These are phyloP conservation scores for Fistulifera pelliculosa DNA, from an alignment of 108 stramenopile species.

Conservation along the genomic window DNA sequence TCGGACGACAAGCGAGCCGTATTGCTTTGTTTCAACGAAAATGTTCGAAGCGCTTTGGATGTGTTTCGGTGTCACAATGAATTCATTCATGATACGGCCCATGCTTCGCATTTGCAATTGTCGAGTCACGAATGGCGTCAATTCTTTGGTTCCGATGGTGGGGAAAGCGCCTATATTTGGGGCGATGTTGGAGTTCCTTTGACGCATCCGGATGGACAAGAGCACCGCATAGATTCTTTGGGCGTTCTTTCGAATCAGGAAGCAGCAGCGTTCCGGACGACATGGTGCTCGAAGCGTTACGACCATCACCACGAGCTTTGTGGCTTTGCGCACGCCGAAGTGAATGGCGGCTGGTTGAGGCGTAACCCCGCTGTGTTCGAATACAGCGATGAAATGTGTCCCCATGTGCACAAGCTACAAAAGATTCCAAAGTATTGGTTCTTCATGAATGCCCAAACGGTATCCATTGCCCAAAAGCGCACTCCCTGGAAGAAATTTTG, in stretches of 20 bases:
- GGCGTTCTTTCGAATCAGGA: slow-evolving; percentile 58
- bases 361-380: slow-evolving; percentile 45
- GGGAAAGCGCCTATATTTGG: slow-evolving; percentile 22
- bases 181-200: slow-evolving; percentile 29
- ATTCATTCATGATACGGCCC: slow-evolving; percentile 80
- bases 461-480: slow-evolving; percentile 47
- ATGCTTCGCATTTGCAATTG: slow-evolving; percentile 59
- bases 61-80: slow-evolving; percentile 86
- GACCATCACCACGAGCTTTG: slow-evolving; percentile 80
- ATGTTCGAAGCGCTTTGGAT: slow-evolving; percentile 75
- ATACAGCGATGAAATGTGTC: slow-evolving; percentile 64
- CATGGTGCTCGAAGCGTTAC: slow-evolving; percentile 85
- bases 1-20: slow-evolving; percentile 54
- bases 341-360: slow-evolving; percentile 78
- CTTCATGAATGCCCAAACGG: slow-evolving; percentile 57
- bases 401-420: slow-evolving; percentile 13
- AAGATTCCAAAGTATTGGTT: slow-evolving; percentile 37
- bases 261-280: slow-evolving; percentile 56
- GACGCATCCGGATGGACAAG: slow-evolving; percentile 8
- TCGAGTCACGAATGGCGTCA: slow-evolving; percentile 69
- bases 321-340: slow-evolving; percentile 70
- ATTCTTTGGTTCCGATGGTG: slow-evolving; percentile 58
- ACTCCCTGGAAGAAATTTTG: slow-evolving; percentile 72
- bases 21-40: slow-evolving; percentile 85
- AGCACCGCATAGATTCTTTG: slow-evolving; percentile 20